phyloP scores from a whole-genome alignment of 2,329 filamentous ascomycete genomes.

The Talaromyces sp. region DNA sequence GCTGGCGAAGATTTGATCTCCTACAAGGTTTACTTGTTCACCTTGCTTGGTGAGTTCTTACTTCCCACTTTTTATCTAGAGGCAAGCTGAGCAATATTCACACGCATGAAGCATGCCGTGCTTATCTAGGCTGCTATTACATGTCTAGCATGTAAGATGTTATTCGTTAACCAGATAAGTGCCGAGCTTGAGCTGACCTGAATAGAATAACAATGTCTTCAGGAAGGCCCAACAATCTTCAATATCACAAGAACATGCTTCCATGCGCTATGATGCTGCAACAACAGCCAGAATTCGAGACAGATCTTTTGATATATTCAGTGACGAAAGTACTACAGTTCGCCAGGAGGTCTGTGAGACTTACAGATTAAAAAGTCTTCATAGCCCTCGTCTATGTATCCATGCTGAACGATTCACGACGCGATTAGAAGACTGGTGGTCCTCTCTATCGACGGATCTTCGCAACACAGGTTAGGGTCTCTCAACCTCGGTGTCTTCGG shows the following conservation, averaged over 20 bases:
- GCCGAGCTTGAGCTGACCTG: slow-evolving; percentile 11
- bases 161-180: not conserved
- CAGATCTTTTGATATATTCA: slow-evolving; percentile 26
- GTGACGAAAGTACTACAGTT: slow-evolving; percentile 26
- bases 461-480: slow-evolving; percentile 17
- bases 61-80: not conserved
- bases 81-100: slow-evolving; percentile 18
- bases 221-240: slow-evolving; percentile 22
- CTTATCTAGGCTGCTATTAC: slow-evolving; percentile 26
- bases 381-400: slow-evolving; percentile 19
- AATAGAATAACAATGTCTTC: slow-evolving; percentile 22
- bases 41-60: slow-evolving; percentile 25
- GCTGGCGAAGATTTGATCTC: slow-evolving; percentile 28
- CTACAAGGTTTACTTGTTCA: slow-evolving; percentile 30
- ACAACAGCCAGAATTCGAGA: slow-evolving; percentile 25
- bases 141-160: slow-evolving; percentile 22
- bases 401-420: slow-evolving; percentile 23
- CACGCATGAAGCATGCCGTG: slow-evolving; percentile 19
- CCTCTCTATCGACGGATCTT: slow-evolving; percentile 21
- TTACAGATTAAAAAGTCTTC: slow-evolving; percentile 19
- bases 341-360: slow-evolving; percentile 23
- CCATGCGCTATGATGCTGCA: slow-evolving; percentile 25
- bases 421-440: slow-evolving; percentile 24
- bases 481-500: too few species aligned
- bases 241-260: slow-evolving; percentile 23